A percentile compares a stretch with the other conserved stretches of the same genome.
Conservation (phyloP, 192 early-diverging fungal species). For the Linnemannia hyalina region DNA sequence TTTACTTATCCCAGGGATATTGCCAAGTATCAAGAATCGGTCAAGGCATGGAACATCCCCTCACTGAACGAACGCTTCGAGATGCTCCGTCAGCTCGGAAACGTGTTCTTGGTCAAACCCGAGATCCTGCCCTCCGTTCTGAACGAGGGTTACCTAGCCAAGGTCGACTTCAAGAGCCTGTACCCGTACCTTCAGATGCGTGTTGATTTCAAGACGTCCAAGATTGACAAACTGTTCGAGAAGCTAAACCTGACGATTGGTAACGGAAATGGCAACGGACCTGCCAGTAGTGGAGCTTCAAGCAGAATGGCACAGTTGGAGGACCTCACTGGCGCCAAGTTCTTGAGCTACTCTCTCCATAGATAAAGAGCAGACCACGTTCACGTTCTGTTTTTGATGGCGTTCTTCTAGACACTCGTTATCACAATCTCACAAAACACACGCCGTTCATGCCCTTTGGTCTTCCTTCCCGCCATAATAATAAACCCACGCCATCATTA, state of each 20-base stretch:
- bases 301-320: conserved; percentile 30
- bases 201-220: conserved; percentile 83
- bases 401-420: background rate
- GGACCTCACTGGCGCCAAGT: conserved; percentile 24
- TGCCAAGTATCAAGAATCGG: conserved; percentile 91
- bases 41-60: conserved; percentile 81
- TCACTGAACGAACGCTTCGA: conserved; percentile 87
- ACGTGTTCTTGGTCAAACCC: conserved; percentile 93
- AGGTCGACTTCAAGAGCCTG: conserved; percentile 83
- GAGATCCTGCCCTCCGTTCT: conserved; percentile 91
- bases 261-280: background rate
- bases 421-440: too few relatives aligned
- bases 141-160: conserved; percentile 86
- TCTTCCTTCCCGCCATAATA: background rate
- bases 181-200: conserved; percentile 90
- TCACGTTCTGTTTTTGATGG: background rate
- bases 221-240: conserved; percentile 68
- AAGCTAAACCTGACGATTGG: conserved; percentile 22
- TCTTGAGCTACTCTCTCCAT: conserved; percentile 35
- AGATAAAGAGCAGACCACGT: background rate
- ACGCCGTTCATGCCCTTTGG: too few relatives aligned
- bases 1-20: conserved; percentile 76
- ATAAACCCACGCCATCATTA: too few relatives aligned
- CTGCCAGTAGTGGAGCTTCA: background rate
- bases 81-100: conserved; percentile 92